phyloP scores from a whole-genome alignment of 345 rosid species.

The Salix brachista region DNA sequence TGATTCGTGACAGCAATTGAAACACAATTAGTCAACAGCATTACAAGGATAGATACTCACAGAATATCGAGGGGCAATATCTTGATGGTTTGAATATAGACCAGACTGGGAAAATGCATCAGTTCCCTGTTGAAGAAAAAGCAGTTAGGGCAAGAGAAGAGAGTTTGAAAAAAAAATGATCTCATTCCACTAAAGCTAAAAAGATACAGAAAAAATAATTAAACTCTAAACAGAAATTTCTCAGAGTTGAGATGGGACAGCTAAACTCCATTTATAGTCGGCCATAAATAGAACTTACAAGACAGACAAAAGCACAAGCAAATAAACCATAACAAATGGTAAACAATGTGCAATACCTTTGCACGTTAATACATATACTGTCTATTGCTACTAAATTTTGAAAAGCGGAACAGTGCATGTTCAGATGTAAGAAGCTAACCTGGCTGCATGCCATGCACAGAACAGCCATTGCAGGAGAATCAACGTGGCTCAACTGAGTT shows the following conservation, averaged over 20 bases:
- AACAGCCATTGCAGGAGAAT: constrained; percentile 87
- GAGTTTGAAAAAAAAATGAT: neutral
- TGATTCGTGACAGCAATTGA: neutral
- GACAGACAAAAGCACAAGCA: neutral
- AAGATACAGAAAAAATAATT: neutral
- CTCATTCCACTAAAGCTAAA: neutral
- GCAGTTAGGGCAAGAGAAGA: no score
- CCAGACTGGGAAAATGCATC: constrained; percentile 99
- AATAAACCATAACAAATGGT: neutral
- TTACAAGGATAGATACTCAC: constrained; percentile 39
- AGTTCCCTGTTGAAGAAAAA: constrained; percentile 43
- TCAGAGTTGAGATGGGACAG: neutral
- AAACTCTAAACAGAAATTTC: neutral
- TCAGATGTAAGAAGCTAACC: constrained; percentile 31
- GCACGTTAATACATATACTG: neutral
- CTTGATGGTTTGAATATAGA: constrained; percentile 91
- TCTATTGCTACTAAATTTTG: neutral
- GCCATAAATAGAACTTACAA: neutral
- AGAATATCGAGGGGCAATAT: constrained; percentile 91
- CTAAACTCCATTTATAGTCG: neutral
- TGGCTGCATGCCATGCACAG: constrained; percentile 90
- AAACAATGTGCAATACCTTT: neutral
- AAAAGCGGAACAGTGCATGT: neutral
- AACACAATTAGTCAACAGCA: neutral
- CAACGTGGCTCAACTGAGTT: constrained; percentile 83